phyloP scores from a whole-genome alignment of 2,329 filamentous ascomycete species.

The Colletotrichum lentis region DNA sequence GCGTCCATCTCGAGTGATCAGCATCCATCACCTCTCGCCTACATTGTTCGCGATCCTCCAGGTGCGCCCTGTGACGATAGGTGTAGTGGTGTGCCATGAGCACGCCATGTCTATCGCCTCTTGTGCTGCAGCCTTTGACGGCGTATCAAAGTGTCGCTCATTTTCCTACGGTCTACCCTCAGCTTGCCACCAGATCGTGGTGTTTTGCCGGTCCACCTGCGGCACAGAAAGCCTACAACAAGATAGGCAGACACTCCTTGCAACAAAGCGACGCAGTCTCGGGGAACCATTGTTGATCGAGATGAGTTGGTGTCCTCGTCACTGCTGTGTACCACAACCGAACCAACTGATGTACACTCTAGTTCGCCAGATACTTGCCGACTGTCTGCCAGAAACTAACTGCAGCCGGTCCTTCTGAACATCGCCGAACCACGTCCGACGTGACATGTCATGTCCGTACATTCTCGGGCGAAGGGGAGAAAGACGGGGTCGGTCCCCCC shows the following conservation, averaged over 20 bases:
- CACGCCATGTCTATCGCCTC: too few species aligned
- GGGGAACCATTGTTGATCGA: neutral
- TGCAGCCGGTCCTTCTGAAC: neutral
- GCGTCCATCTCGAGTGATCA: too few species aligned
- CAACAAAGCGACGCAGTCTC: neutral
- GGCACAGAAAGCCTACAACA: neutral
- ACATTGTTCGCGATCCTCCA: neutral
- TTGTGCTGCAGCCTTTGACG: neutral
- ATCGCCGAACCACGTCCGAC: neutral
- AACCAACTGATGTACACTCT: neutral
- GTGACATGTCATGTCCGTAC: neutral
- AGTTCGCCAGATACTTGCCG: neutral
- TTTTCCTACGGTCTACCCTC: neutral
- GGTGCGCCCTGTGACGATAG: neutral
- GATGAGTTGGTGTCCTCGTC: neutral
- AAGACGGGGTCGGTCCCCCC: neutral
- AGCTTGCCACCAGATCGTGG: neutral
- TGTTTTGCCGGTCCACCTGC: neutral
- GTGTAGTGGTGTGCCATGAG: too few species aligned
- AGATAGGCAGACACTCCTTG: neutral
- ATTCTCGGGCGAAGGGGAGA: conserved; percentile 4
- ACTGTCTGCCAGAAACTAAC: too few species aligned
- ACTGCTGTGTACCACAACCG: neutral
- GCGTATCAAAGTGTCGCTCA: too few species aligned
- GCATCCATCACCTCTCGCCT: too few species aligned